Base-by-base conservation (phyloP, 2,329 filamentous ascomycete species). In the Ophiostoma australiae region DNA sequence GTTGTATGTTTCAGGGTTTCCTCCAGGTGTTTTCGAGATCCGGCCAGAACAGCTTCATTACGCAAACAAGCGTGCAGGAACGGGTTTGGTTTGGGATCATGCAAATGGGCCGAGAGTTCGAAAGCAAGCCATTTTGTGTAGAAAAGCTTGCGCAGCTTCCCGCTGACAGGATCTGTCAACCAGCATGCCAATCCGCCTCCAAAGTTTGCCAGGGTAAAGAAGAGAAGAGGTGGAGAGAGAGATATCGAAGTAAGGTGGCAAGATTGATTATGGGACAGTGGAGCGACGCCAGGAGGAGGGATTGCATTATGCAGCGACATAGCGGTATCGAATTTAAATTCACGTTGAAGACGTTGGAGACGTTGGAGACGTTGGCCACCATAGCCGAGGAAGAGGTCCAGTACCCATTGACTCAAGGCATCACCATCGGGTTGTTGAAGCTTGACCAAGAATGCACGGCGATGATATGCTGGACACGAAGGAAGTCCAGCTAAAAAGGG, bases 101-200 rank as follows among this genome's bases (percentile, higher is more conserved):
- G 17, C 20, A 1, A 39, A 37, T 2, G 31, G 35, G 48, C n/a
- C 7, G 3, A 23, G 48, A 55, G n/a, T 33, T 10, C 55, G 27
- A 20, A 66, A 66, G 7, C 33, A 7, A 20, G 35, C 63, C 61
- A 35, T 35, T 37, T 1, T 39, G 33, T 37, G 17, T 15, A 7
- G 23, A 63, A 27, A 58, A 63, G 58, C 58, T 33, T 63, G 58
- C 23, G 58, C 58, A 33, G 58, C 13, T 63, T 33, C n/a, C 10
- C 17, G 33, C 17, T 8, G 33, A 37, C 33, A 31, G 27, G 6
- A 17, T 63, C 4, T 65, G 61, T 39, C 61, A 17, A 23, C 61
- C 17, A 65, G 35, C 35, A 66, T 66, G 63, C 63, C 63, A 41
- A 39, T 66, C 63, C 63, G 35, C 63, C 63, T 66, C 63, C 35